Conservation (phyloP, 23 red algal species). For the Rhodosorus marinus region DNA sequence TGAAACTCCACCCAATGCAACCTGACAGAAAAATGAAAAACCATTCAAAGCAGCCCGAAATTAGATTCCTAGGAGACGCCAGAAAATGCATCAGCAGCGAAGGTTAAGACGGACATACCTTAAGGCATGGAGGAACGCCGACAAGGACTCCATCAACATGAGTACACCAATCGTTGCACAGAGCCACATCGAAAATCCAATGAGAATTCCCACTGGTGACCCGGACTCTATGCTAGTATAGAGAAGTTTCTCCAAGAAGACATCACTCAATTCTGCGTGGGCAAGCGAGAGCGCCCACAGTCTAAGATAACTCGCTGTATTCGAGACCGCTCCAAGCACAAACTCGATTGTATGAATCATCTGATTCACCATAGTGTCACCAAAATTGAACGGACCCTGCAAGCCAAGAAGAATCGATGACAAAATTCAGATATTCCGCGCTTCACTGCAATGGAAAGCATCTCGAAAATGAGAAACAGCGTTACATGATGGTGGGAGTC, state of each 20-base stretch:
- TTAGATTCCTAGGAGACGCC: too few relatives aligned
- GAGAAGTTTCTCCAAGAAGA: conserved; percentile 87
- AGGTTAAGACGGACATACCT: too few relatives aligned
- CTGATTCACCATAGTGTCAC: conserved; percentile 71
- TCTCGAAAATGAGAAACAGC: too few relatives aligned
- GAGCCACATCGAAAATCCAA: conserved; percentile 91
- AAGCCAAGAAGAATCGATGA: too few relatives aligned
- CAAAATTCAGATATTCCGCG: too few relatives aligned
- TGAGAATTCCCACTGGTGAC: conserved; percentile 25
- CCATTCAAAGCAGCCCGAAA: too few relatives aligned
- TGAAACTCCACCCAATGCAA: conserved; percentile 92
- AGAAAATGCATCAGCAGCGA: too few relatives aligned
- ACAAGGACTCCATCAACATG: conserved; percentile 92
- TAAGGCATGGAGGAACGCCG: conserved; percentile 81
- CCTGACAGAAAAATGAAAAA: too few relatives aligned
- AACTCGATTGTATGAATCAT: conserved; percentile 99
- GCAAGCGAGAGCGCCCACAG: conserved; percentile 87
- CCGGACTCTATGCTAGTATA: conserved; percentile 39
- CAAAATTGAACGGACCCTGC: conserved; percentile 63
- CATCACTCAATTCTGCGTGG: conserved; percentile 63
- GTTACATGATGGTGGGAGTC: too few relatives aligned
- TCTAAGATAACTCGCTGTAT: conserved; percentile 86
- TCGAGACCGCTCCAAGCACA: conserved; percentile 89
- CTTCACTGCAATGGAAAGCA: too few relatives aligned
- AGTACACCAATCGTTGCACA: conserved; percentile 73